Conservation (phyloP, 768 basidiomycete genomes). For the Naganishia vishniacii region DNA sequence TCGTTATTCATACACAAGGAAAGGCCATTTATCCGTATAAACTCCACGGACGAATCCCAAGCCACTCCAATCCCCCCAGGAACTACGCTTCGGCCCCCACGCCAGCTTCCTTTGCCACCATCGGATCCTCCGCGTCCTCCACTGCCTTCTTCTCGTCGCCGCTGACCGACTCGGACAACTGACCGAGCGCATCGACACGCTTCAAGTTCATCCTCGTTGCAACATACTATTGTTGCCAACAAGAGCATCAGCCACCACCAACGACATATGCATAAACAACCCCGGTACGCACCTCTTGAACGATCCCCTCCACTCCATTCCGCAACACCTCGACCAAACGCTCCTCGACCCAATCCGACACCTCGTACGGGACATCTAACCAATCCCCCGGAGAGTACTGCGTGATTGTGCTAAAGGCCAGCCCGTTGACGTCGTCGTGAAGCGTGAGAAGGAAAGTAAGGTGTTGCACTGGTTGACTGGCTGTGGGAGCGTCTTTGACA, state of each 20-base stretch:
- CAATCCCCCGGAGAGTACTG: conserved; percentile 79
- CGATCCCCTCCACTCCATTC: conserved; percentile 79
- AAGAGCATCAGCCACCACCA: conserved; percentile 2
- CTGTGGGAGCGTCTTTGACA: conserved; percentile 27
- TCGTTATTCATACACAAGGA: too few species aligned
- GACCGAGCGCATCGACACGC: too few species aligned
- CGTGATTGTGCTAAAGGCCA: conserved; percentile 70
- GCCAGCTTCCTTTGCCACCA: too few species aligned
- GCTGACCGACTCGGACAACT: too few species aligned
- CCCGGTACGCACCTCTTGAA: conserved; percentile 60
- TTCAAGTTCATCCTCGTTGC: conserved; percentile 41
- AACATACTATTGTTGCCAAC: conserved; percentile 33
- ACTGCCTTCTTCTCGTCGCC: too few species aligned
- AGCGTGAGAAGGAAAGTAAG: conserved; percentile 69
- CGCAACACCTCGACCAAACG: conserved; percentile 78
- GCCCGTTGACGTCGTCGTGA: conserved; percentile 70
- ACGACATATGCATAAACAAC: too few species aligned
- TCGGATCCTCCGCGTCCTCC: too few species aligned
- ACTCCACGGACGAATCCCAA: too few species aligned
- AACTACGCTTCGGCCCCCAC: neutral
- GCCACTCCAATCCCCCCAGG: too few species aligned
- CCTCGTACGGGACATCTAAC: conserved; percentile 78
- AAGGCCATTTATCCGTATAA: too few species aligned
- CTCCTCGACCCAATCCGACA: conserved; percentile 87
- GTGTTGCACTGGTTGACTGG: conserved; percentile 48